phyloP scores from a whole-genome alignment of 139 green algal genomes.

The Picochlorum sp. region DNA sequence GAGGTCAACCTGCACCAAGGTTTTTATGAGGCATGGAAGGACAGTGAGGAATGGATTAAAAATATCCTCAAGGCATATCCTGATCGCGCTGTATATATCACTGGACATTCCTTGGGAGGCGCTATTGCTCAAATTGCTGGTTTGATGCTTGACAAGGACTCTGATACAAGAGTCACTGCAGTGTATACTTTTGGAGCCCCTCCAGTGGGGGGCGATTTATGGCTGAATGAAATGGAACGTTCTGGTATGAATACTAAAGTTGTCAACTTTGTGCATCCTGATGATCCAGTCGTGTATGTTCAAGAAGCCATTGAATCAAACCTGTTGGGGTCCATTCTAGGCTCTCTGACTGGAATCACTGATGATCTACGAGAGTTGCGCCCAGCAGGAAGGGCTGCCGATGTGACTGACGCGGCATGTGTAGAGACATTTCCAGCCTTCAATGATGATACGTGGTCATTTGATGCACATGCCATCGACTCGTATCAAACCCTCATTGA shows the following conservation, averaged over 20 bases:
- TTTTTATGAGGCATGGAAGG: background rate
- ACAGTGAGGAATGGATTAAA: background rate
- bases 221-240: background rate
- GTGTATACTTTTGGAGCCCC: background rate
- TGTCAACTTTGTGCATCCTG: background rate
- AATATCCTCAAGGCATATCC: background rate
- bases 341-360: no score
- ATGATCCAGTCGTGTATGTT: background rate
- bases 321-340: no score
- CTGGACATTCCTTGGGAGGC: background rate
- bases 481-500: background rate
- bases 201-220: background rate
- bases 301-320: no score
- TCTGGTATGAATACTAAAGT: background rate
- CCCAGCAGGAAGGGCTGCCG: no score
- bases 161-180: background rate
- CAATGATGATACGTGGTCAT: no score
- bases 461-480: no score
- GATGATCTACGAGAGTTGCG: no score
- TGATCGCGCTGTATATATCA: background rate
- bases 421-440: no score
- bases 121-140: background rate
- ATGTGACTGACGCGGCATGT: no score
- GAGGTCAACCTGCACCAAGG: background rate
- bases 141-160: background rate